phyloP scores from a whole-genome alignment of 2,329 filamentous ascomycete genomes.

The Phoma sp. region DNA sequence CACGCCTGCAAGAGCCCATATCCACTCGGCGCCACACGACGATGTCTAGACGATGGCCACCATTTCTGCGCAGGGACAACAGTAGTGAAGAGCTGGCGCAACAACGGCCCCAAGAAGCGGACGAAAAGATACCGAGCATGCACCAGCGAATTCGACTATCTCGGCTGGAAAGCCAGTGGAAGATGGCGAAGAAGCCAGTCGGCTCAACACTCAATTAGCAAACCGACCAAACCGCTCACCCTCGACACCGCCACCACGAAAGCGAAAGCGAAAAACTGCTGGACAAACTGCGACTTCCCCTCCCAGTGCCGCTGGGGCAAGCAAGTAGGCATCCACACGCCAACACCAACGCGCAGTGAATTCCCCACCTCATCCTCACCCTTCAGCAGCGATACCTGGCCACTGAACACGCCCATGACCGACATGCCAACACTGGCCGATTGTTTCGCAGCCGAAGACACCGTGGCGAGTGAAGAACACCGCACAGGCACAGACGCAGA shows the following conservation, averaged over 20 bases:
- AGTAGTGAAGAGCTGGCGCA: slow-evolving; percentile 43
- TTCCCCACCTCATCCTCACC: neutral
- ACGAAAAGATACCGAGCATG: slow-evolving; percentile 52
- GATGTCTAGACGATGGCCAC: slow-evolving; percentile 62
- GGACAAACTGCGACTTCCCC: slow-evolving; percentile 55
- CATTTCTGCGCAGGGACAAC: slow-evolving; percentile 59
- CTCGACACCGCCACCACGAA: neutral
- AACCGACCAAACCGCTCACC: neutral
- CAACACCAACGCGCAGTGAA: slow-evolving; percentile 7
- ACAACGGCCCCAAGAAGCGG: slow-evolving; percentile 5
- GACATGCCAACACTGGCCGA: neutral
- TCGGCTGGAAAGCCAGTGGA: slow-evolving; percentile 57
- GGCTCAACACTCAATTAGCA: slow-evolving; percentile 19
- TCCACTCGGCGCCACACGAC: slow-evolving; percentile 56
- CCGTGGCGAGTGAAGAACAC: neutral
- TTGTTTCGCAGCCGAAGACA: neutral
- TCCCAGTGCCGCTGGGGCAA: slow-evolving; percentile 52
- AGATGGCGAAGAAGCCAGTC: slow-evolving; percentile 45
- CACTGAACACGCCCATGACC: neutral
- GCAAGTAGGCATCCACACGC: slow-evolving; percentile 37
- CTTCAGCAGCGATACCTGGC: neutral
- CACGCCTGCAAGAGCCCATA: slow-evolving; percentile 59
- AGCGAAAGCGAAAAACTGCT: slow-evolving; percentile 46
- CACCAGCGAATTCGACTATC: slow-evolving; percentile 60
- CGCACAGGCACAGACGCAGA: neutral